Base-by-base conservation (phyloP, 1,284 basidiomycete species). In the Cutaneotrichosporon sp. region DNA sequence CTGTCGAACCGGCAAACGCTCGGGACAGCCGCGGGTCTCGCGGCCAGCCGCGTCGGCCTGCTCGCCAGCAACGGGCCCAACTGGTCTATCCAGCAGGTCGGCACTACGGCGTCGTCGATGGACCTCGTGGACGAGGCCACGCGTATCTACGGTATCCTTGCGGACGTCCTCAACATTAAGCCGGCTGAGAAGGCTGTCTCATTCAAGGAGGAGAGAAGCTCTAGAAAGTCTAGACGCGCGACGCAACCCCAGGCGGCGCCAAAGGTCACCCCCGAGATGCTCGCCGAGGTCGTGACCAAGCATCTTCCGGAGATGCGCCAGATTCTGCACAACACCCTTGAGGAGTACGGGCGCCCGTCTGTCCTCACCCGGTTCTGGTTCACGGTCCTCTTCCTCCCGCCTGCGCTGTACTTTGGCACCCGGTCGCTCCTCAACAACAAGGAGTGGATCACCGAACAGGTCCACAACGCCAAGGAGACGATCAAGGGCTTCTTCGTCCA, bases 401-500 rank as follows among this genome's bases (percentile, higher is more conserved):
- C 79, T 0, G 65, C 72, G 0, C 27, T 73, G 2, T 72, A 70
- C 63, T 60, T 68, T 27, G 65, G 67, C 14, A 61, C 65, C 4
- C 62, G 65, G 1, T 49, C 69, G 1, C 55, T 76, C 8, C 64
- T 66, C 4, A 61, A 67, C n/a, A 79, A 80, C 64, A 76, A 76
- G 62, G 70, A 72, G 38, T 80, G 78, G 70, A 70, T 82, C 62
- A 62, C 69, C 24, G 83, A 87, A 56, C 81, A 90, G 58, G 82
- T 84, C 2, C 68, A 68, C n/a, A 88, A 91, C 64, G 84, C 86
- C 0, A 76, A 83, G 53, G 87, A 90, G 70, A 95, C 94, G 0
- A 69, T 87, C 8, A 81, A 81, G 46, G 88, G 88, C 0, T 97
- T 98, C 77, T 81, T 93, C 69, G 81, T 86, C 25, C 89, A 88